Percentiles rank a stretch among this genome's conserved stretches.
Evolutionary conservation across 2,329 filamentous ascomycete species (phyloP).

Genomic region (Metarhizium sp.): DNA sequence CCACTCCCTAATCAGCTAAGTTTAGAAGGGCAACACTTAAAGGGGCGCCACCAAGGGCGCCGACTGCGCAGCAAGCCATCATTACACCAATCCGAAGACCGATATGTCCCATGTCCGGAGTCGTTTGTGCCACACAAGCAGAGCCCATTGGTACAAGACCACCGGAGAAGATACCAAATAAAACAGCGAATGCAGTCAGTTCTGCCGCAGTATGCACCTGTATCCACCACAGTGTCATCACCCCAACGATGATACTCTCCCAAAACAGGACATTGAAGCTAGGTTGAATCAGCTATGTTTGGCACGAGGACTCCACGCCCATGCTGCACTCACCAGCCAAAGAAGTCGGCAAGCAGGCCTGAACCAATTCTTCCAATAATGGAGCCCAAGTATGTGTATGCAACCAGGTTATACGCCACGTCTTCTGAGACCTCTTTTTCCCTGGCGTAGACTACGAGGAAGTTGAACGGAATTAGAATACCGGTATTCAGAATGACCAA

Average conservation of each 20-base stretch:
- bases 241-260: slow-evolving; percentile 12
- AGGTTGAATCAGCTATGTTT: background rate
- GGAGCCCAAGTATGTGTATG: slow-evolving; percentile 51
- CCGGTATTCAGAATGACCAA: slow-evolving; percentile 19
- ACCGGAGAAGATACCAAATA: slow-evolving; percentile 21
- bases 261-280: slow-evolving; percentile 31
- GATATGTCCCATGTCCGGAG: slow-evolving; percentile 17
- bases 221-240: slow-evolving; percentile 22
- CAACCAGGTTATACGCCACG: slow-evolving; percentile 30
- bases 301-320: too few relatives aligned
- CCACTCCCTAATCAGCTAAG: slow-evolving; percentile 6
- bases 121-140: slow-evolving; percentile 21
- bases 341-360: slow-evolving; percentile 40
- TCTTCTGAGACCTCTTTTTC: background rate
- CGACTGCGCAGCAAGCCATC: slow-evolving; percentile 20
- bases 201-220: slow-evolving; percentile 10
- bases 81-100: slow-evolving; percentile 21
- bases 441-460: slow-evolving; percentile 9
- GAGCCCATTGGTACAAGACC: slow-evolving; percentile 24
- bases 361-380: slow-evolving; percentile 41
- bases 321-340: slow-evolving; percentile 25
- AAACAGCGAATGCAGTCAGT: slow-evolving; percentile 15
- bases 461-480: slow-evolving; percentile 21
- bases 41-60: slow-evolving; percentile 15
- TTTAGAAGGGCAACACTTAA: slow-evolving; percentile 13